phyloP scores from a whole-genome alignment of 2,329 filamentous ascomycete species.

The Knufia petricola region DNA sequence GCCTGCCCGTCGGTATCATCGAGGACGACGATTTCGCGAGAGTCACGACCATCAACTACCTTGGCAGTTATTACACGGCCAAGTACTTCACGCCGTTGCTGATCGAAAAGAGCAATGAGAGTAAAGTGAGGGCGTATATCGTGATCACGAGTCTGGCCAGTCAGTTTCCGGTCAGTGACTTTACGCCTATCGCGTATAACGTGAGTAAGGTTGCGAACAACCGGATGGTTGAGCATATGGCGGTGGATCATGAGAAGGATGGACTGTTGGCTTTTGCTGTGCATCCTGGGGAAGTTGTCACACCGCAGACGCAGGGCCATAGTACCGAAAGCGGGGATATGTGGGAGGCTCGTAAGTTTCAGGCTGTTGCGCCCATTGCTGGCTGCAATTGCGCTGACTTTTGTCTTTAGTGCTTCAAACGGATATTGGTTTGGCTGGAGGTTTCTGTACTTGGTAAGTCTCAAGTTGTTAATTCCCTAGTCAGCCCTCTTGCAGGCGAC shows the following conservation, averaged over 20 bases:
- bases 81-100: constrained; percentile 16
- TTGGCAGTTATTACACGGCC: constrained; percentile 15
- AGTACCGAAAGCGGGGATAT: constrained; percentile 12
- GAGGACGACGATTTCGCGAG: constrained; percentile 16
- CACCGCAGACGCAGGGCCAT: constrained; percentile 13
- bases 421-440: constrained; percentile 21
- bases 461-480: too few relatives aligned
- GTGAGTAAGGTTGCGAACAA: constrained; percentile 13
- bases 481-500: too few relatives aligned
- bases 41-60: constrained; percentile 15
- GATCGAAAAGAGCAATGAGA: constrained; percentile 8
- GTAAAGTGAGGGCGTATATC: constrained; percentile 9
- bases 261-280: constrained; percentile 14
- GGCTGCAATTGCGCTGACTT: neutral
- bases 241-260: constrained; percentile 11
- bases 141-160: constrained; percentile 13
- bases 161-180: constrained; percentile 9
- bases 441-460: constrained; percentile 23
- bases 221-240: constrained; percentile 16
- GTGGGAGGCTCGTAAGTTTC: constrained; percentile 12
- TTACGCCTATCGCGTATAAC: constrained; percentile 15
- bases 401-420: constrained; percentile 9
- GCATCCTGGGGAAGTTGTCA: constrained; percentile 16
- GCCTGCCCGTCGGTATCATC: constrained; percentile 14
- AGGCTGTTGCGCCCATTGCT: neutral